These are phyloP conservation scores for Puya raimondii DNA, from an alignment of 176 grass and related monocot genomes.

Conservation along the genomic window DNA sequence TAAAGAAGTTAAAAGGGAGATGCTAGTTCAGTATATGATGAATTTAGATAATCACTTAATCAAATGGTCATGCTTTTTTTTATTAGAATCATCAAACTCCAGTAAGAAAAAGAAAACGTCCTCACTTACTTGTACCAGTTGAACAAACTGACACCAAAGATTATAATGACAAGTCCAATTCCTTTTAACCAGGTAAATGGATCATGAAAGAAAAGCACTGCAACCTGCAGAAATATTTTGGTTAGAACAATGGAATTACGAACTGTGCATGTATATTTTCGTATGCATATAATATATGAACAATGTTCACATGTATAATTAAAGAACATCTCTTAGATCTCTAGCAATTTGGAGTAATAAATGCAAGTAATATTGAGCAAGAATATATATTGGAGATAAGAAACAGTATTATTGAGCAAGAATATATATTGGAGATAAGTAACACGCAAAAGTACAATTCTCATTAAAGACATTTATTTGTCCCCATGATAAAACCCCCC, in stretches of 20 bases:
- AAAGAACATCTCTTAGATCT: neutral
- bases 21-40: neutral
- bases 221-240: constrained; percentile 50
- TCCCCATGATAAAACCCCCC: too few relatives aligned
- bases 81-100: constrained; percentile 5
- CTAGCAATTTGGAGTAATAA: neutral
- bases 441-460: too few relatives aligned
- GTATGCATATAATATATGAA: neutral
- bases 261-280: too few relatives aligned
- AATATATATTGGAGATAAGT: too few relatives aligned
- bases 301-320: neutral
- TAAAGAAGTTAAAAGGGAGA: too few relatives aligned
- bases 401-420: too few relatives aligned
- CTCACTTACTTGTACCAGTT: constrained; percentile 91
- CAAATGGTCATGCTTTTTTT: neutral
- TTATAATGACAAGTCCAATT: constrained; percentile 60
- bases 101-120: constrained; percentile 4
- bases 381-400: too few relatives aligned
- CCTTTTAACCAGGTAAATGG: constrained; percentile 94
- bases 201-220: constrained; percentile 89
- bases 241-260: neutral
- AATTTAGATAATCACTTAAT: constrained; percentile 3
- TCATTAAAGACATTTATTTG: too few relatives aligned
- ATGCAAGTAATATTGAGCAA: neutral
- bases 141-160: constrained; percentile 80